phyloP scores from a whole-genome alignment of 202 grass and related monocot species.

The Schoenoplectus tabernaemontani region DNA sequence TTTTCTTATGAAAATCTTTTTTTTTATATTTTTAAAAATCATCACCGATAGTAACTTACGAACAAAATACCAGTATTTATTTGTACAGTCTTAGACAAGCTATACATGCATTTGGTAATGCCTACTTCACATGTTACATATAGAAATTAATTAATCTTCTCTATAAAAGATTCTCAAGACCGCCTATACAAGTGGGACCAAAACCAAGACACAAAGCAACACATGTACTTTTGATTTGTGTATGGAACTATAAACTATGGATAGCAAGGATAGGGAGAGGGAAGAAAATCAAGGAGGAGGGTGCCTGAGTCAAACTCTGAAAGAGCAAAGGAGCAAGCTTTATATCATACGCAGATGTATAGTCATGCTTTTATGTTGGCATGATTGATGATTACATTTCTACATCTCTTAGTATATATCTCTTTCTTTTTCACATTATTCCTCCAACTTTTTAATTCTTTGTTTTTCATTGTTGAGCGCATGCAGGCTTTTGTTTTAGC shows the following conservation, averaged over 20 bases:
- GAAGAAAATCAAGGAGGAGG: not conserved
- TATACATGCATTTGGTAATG: too few relatives aligned
- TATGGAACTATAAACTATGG: not conserved
- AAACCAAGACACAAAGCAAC: not conserved
- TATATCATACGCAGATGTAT: constrained; percentile 26
- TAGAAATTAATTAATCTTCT: constrained; percentile 1
- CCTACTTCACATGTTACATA: too few relatives aligned
- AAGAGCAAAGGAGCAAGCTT: constrained; percentile 23
- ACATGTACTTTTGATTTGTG: not conserved
- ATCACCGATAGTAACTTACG: too few relatives aligned
- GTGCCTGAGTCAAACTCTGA: constrained; percentile 16
- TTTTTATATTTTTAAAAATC: too few relatives aligned
- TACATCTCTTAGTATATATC: not conserved
- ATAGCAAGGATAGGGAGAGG: not conserved
- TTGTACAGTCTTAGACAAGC: too few relatives aligned
- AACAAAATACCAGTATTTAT: too few relatives aligned
- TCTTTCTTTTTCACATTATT: not conserved
- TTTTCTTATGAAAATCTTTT: too few relatives aligned
- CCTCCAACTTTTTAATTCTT: not conserved
- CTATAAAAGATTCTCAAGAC: constrained; percentile 5
- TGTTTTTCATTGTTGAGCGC: not conserved
- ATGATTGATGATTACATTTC: not conserved
- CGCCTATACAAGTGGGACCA: not conserved
- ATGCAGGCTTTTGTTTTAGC: not conserved
- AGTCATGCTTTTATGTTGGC: constrained; percentile 21